phyloP scores from a whole-genome alignment of 345 rosid species.

The Rhodamnia argentea region DNA sequence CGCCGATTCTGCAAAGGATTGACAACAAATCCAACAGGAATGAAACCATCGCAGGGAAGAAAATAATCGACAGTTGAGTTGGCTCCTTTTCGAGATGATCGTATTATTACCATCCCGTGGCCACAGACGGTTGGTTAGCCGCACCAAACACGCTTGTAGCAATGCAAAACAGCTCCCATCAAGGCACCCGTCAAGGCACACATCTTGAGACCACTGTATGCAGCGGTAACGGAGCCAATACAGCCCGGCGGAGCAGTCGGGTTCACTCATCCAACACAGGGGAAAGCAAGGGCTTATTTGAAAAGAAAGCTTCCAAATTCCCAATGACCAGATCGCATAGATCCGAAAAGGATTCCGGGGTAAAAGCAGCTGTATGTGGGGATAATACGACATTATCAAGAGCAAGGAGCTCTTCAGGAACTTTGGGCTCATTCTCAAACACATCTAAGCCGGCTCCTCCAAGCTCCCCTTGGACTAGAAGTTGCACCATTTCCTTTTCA shows the following conservation, averaged over 20 bases:
- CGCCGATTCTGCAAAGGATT: background rate
- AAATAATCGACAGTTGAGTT: background rate
- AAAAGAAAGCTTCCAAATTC: conserved; percentile 53
- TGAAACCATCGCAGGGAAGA: background rate
- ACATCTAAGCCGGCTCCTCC: conserved; percentile 57
- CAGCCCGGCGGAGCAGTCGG: background rate
- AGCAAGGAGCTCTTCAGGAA: conserved; percentile 25
- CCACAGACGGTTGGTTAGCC: background rate
- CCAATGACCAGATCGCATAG: conserved; percentile 20
- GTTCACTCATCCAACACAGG: background rate
- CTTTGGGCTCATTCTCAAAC: conserved; percentile 41
- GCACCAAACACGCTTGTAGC: background rate
- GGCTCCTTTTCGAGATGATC: background rate
- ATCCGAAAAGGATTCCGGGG: conserved; percentile 24
- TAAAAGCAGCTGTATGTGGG: conserved; percentile 26
- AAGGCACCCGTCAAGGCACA: background rate
- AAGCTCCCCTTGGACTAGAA: conserved; percentile 34
- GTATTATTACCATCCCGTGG: fast-evolving
- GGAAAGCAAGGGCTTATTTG: conserved; percentile 19
- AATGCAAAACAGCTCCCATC: background rate
- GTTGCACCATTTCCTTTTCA: conserved; percentile 37
- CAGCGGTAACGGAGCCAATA: no score
- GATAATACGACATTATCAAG: conserved; percentile 39
- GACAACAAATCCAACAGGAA: background rate
- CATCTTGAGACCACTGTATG: background rate